Evolutionary conservation across 1,284 basidiomycete species (phyloP).

Genomic region (Microstroma glucosiphilum): DNA sequence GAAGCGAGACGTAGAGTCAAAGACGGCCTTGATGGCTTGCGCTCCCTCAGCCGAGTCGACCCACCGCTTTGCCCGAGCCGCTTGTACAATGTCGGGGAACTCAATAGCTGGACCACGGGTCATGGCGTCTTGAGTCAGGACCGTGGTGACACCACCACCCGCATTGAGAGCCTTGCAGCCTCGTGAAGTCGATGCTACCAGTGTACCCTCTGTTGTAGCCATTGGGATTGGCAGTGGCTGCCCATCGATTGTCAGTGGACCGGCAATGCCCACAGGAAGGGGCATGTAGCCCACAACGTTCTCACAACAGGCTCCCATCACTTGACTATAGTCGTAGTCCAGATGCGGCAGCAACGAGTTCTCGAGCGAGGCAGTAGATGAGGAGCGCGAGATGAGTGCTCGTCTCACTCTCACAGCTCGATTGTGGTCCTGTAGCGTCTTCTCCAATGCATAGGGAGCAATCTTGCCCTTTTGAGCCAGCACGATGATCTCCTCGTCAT

Average conservation of each 20-base stretch:
- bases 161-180: slow-evolving; percentile 97
- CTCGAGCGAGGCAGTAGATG: slow-evolving; percentile 78
- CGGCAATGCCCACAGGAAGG: slow-evolving; percentile 90
- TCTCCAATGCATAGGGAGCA: slow-evolving; percentile 87
- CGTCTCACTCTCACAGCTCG: slow-evolving; percentile 81
- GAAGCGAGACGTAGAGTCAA: slow-evolving; percentile 70
- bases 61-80: slow-evolving; percentile 81
- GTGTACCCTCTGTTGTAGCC: slow-evolving; percentile 97
- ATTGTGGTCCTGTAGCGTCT: slow-evolving; percentile 77
- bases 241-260: slow-evolving; percentile 87
- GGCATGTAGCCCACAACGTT: slow-evolving; percentile 98
- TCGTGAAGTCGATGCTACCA: slow-evolving; percentile 93
- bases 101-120: slow-evolving; percentile 96
- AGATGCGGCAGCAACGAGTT: slow-evolving; percentile 72
- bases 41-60: slow-evolving; percentile 80
- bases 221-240: slow-evolving; percentile 84
- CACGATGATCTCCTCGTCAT: slow-evolving; percentile 86
- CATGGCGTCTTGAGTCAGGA: slow-evolving; percentile 90
- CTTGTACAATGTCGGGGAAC: slow-evolving; percentile 74
- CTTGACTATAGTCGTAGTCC: slow-evolving; percentile 86
- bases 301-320: slow-evolving; percentile 96
- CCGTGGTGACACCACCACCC: slow-evolving; percentile 89
- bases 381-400: slow-evolving; percentile 84
- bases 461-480: slow-evolving; percentile 89
- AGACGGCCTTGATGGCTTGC: slow-evolving; percentile 69